Evolutionary conservation across 1,139 yeast species (phyloP), one percentile per base, ranked within the genome.

Genomic region (Martiniozyma asiatica): DNA sequence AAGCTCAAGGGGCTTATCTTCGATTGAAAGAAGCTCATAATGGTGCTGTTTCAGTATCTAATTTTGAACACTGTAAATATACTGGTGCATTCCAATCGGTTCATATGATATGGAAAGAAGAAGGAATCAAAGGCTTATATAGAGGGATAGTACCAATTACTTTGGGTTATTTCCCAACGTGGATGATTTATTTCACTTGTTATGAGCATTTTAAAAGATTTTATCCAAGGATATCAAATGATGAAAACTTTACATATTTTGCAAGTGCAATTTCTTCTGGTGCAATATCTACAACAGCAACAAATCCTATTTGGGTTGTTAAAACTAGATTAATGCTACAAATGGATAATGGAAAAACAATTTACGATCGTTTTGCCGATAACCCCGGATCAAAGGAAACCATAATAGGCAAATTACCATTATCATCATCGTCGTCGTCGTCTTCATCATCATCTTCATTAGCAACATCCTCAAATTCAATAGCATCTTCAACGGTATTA

Each of bases 231-330:
- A 33, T 51, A 12, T 55, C 57, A 28, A 50, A 61, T 19, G 56
- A 63, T 31, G 77, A 72, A 20, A 67, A 72, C 26, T 36, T 73
- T 12, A 59, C 68, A 27, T 89, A 84, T 55, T 76, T 87, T 36
- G 59, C 71, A 35, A 72, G 93, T 25, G 97, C 98, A 1, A 65
- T 87, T 33, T 69, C 87, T 4, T 95, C 97, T 1, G 99, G 98
- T 13, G 72, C 82, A 41, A 70, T 76, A 8, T 80, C 94, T 4
- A 79, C 96, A 0, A 63, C 84, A n/a, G 58, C 77, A 8, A 92
- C 95, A 0, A 92, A 89, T 53, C 98, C 98, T 6, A 81, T 89
- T 21, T 89, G 98, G 98, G 97, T 89, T 20, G 84, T 89, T 24
- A 89, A 89, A 52, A 89, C 98, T 1, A 60, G 98, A 45, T 59